Evolutionary conservation across 345 rosid species (phyloP).

Genomic region (Ceriops zippeliana): DNA sequence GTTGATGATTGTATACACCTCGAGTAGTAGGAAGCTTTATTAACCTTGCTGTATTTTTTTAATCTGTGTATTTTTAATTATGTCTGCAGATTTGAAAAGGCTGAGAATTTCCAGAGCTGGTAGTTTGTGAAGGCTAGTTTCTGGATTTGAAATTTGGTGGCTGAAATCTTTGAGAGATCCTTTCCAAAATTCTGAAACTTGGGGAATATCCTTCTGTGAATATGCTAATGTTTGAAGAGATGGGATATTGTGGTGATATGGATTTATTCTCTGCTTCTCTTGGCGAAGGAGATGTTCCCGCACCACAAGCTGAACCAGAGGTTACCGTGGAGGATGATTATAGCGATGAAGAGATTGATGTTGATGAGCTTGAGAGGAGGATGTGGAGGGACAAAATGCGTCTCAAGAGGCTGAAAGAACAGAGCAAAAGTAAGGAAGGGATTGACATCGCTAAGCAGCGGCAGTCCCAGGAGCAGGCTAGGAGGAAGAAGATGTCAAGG

Average conservation of each 20-base stretch:
- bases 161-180: slow-evolving; percentile 1
- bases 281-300: slow-evolving; percentile 35
- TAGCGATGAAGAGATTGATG: slow-evolving; percentile 63
- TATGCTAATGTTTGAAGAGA: slow-evolving; percentile 68
- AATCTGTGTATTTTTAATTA: background rate
- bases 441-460: slow-evolving; percentile 54
- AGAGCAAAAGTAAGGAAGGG: slow-evolving; percentile 48
- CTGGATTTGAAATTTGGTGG: slow-evolving; percentile 3
- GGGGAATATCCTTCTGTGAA: slow-evolving; percentile 1
- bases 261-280: slow-evolving; percentile 56
- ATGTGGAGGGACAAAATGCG: slow-evolving; percentile 82
- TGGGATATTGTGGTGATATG: slow-evolving; percentile 74
- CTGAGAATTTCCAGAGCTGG: background rate
- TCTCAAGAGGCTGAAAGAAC: slow-evolving; percentile 64
- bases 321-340: slow-evolving; percentile 48
- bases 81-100: background rate
- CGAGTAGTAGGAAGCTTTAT: no score
- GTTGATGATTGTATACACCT: no score
- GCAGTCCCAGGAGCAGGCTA: slow-evolving; percentile 70
- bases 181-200: background rate
- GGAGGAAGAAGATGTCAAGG: slow-evolving; percentile 75
- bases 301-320: slow-evolving; percentile 52
- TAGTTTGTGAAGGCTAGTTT: background rate
- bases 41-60: background rate
- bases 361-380: slow-evolving; percentile 80